Base-by-base conservation (phyloP, 2,329 filamentous ascomycete genomes). In the Fonsecaea monophora region DNA sequence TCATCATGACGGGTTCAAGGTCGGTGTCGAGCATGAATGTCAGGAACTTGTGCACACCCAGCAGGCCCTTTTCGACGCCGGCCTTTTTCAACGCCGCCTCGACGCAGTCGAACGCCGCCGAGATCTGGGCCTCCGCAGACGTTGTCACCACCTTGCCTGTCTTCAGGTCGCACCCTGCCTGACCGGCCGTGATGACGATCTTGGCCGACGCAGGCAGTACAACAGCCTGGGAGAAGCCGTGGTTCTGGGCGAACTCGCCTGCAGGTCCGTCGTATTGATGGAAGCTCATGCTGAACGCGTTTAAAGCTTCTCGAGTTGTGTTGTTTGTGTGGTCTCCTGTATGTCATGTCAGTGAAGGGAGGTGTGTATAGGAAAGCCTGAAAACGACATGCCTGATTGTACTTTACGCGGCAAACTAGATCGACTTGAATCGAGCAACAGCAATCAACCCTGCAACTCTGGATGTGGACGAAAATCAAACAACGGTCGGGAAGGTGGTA, bases 181-280 rank as follows among this genome's bases (percentile, higher is more conserved):
- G 54, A 35, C 54, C 54, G 30, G 54, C 54, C n/a, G 54, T 57
- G 54, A 57, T 57, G 35, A 57, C 54, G 35, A 57, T 35, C 54
- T 57, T 57, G 54, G 54, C n/a, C n/a, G 54, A 57, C 30, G 30
- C 35, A 15, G 54, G 54, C 4, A 57, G 35, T 2, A 57, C 54
- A 18, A 38, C 54, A n/a, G 54, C 54, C 15, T 57, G 54, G 54
- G 54, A 57, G 35, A 57, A 57, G 15, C 54, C 54, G 32, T 57
- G 54, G 30, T 38, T 38, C n/a, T 57, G 54, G 13, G 54, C 32
- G 18, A 18, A 50, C 4, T 50, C 45, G 21, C 45, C 45, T 50
- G 8, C 45, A 3, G 45, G 45, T 25, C 45, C 45, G n/a, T 25
- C 45, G 45, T 50, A 50, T 25, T 50, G 45, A 25, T 50, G 4